These are phyloP conservation scores for Platanthera zijinensis DNA, from an alignment of 106 monocot genomes.

Conservation along the genomic window DNA sequence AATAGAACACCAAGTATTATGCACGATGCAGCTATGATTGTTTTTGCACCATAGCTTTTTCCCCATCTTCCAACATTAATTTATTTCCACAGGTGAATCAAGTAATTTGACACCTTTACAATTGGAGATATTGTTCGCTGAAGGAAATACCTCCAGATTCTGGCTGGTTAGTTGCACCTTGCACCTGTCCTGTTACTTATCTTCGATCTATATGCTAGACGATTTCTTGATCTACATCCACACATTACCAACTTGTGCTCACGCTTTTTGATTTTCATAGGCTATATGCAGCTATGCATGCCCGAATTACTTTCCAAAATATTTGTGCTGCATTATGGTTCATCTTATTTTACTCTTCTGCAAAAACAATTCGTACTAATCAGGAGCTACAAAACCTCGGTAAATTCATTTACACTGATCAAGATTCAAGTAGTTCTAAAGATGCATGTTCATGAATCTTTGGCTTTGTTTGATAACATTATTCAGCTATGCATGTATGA, in stretches of 20 bases:
- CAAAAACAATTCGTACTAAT: not conserved
- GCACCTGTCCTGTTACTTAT: not conserved
- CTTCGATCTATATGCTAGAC: not conserved
- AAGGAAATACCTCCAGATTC: constrained; percentile 54
- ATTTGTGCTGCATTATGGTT: not conserved
- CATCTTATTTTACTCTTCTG: not conserved
- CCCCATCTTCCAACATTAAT: not conserved
- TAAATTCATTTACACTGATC: not conserved
- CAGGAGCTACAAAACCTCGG: not conserved
- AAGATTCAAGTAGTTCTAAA: not conserved
- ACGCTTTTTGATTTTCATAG: not conserved
- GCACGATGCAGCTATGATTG: no score
- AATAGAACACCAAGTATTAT: no score
- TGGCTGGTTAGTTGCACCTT: constrained; percentile 67
- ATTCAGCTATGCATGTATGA: no score
- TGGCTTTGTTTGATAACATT: no score
- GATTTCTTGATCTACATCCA: not conserved
- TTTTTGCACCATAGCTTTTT: not conserved
- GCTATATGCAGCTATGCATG: not conserved
- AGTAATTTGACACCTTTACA: constrained; percentile 78
- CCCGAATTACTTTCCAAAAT: not conserved
- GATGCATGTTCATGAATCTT: not conserved
- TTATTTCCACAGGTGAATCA: constrained; percentile 39
- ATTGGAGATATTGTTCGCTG: constrained; percentile 62
- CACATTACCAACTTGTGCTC: not conserved